Conservation (phyloP, 1,284 basidiomycete genomes). For the Irpex sp. region DNA sequence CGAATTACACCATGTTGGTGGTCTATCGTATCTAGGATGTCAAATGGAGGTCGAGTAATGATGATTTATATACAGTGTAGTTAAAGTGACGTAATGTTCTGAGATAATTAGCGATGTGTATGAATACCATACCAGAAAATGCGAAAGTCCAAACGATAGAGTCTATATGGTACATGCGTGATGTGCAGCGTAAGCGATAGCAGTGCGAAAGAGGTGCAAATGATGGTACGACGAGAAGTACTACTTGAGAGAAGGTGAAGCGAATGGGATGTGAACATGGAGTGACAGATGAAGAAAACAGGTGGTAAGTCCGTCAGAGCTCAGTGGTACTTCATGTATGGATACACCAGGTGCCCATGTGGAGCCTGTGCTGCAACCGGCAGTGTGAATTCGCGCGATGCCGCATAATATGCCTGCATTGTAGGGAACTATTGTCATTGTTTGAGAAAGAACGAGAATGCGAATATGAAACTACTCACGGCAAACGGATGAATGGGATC, state of each 20-base stretch:
- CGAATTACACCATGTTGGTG: too few relatives aligned
- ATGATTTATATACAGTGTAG: too few relatives aligned
- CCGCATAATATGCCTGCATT: slow-evolving; percentile 33
- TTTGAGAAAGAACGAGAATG: background rate
- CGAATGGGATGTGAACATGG: background rate
- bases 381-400: background rate
- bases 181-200: background rate
- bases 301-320: background rate
- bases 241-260: background rate
- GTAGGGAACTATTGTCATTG: slow-evolving; percentile 33
- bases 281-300: background rate
- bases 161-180: slow-evolving; percentile 9
- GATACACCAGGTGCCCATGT: background rate
- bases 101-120: background rate
- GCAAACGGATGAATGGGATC: slow-evolving; percentile 53
- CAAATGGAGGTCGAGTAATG: too few relatives aligned
- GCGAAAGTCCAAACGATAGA: background rate
- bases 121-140: background rate
- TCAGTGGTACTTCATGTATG: background rate
- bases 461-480: slow-evolving; percentile 38
- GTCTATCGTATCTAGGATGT: too few relatives aligned
- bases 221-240: background rate
- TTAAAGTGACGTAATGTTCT: too few relatives aligned
- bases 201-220: background rate
- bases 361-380: background rate